Evolutionary conservation across 1,284 basidiomycete species (phyloP).

Genomic region (Melampsora larici-populina): DNA sequence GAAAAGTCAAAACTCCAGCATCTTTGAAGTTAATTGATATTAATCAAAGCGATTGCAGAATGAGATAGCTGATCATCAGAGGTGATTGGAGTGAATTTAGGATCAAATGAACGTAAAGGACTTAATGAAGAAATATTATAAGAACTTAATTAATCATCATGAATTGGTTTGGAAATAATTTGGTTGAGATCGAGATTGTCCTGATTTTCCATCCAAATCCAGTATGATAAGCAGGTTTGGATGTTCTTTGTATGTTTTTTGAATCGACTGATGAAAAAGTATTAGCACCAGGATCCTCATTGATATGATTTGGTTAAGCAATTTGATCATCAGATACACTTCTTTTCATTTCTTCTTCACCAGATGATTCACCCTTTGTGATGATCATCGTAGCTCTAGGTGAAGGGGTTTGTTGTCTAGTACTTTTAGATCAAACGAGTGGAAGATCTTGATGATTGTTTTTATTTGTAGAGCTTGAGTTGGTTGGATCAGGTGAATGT

Average conservation of each 20-base stretch:
- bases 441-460: too few relatives aligned
- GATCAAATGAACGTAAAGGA: slow-evolving; percentile 1
- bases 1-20: slow-evolving; percentile 46
- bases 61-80: slow-evolving; percentile 51
- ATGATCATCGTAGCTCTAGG: too few relatives aligned
- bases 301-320: too few relatives aligned
- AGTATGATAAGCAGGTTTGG: neutral
- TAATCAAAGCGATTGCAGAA: slow-evolving; percentile 54
- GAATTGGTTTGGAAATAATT: neutral
- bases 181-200: neutral
- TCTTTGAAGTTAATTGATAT: slow-evolving; percentile 34
- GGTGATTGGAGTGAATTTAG: slow-evolving; percentile 20
- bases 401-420: too few relatives aligned
- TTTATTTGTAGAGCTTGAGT: too few relatives aligned
- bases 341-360: too few relatives aligned
- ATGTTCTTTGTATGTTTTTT: neutral
- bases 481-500: too few relatives aligned
- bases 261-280: neutral
- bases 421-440: too few relatives aligned
- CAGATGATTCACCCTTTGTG: too few relatives aligned
- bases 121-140: neutral
- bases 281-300: too few relatives aligned
- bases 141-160: neutral
- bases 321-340: too few relatives aligned
- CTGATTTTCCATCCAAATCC: slow-evolving; percentile 11